Conservation (phyloP, 208 protist genomes). For the Trypanosoma avium region DNA sequence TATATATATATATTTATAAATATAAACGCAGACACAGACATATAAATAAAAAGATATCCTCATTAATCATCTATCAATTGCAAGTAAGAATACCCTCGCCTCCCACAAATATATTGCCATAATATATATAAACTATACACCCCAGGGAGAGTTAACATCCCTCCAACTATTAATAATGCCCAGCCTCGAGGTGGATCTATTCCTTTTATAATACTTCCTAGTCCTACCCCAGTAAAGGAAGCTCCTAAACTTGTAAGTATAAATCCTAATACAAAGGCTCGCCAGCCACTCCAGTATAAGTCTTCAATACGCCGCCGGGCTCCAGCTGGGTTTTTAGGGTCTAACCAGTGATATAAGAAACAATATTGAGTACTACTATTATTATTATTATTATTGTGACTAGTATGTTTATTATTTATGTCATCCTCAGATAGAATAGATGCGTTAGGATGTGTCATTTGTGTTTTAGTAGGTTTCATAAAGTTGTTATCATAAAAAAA, state of each 20-base stretch:
- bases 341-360: conserved; percentile 31
- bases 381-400: not conserved
- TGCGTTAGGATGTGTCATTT: too few relatives aligned
- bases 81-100: conserved; percentile 41
- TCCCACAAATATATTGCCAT: conserved; percentile 58
- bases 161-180: conserved; percentile 43
- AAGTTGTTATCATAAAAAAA: too few relatives aligned
- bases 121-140: conserved; percentile 67
- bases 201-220: conserved; percentile 27
- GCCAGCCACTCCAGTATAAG: conserved; percentile 78
- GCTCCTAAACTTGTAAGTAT: conserved; percentile 69
- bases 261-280: conserved; percentile 53
- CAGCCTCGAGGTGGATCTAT: conserved; percentile 40
- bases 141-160: conserved; percentile 61
- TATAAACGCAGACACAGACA: too few relatives aligned
- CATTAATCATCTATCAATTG: conserved; percentile 40
- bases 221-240: conserved; percentile 40
- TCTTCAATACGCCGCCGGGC: conserved; percentile 62
- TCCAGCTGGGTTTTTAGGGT: conserved; percentile 39
- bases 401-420: not conserved
- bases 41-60: too few relatives aligned
- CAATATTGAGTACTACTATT: not conserved
- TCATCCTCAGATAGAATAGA: not conserved
- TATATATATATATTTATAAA: not conserved
- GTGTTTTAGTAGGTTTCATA: too few relatives aligned